Evolutionary conservation across 331 rosid species (phyloP).

Genomic region (Dryas integrifolia): DNA sequence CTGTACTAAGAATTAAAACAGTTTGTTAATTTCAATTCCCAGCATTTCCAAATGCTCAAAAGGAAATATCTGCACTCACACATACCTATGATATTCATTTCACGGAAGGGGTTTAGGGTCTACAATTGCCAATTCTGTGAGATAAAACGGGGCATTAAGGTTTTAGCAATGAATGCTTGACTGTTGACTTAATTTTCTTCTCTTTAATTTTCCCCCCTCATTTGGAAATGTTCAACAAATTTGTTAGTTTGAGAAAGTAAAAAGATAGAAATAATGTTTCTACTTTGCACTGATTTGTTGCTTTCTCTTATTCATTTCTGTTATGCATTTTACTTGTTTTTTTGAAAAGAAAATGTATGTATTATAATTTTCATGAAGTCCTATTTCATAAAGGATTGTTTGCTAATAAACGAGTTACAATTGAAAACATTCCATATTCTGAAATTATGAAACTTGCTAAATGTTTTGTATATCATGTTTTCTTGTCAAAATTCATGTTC

Average conservation of each 20-base stretch:
- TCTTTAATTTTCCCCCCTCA: not conserved
- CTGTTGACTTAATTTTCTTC: not conserved
- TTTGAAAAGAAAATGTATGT: not conserved
- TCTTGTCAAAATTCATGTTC: not conserved
- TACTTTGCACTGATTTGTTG: not conserved
- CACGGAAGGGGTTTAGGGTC: not conserved
- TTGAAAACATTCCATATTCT: not conserved
- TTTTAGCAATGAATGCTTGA: not conserved
- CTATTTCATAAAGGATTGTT: not conserved
- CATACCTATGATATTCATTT: not conserved
- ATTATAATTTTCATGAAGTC: not conserved
- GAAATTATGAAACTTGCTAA: not conserved
- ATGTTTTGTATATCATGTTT: not conserved
- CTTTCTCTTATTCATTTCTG: not conserved
- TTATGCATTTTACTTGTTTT: not conserved
- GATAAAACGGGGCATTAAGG: not conserved
- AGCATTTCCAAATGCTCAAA: not conserved
- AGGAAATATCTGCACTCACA: not conserved
- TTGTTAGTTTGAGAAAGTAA: not conserved
- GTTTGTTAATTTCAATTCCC: not conserved
- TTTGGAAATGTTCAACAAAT: not conserved
- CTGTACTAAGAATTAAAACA: not conserved
- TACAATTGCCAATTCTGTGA: constrained; percentile 1
- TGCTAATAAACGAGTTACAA: not conserved
- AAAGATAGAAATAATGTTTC: not conserved